Percentiles rank a stretch among this genome's conserved stretches.
Evolutionary conservation across 176 grass and related monocot genomes (phyloP).

Genomic region (Aechmea fasciata): DNA sequence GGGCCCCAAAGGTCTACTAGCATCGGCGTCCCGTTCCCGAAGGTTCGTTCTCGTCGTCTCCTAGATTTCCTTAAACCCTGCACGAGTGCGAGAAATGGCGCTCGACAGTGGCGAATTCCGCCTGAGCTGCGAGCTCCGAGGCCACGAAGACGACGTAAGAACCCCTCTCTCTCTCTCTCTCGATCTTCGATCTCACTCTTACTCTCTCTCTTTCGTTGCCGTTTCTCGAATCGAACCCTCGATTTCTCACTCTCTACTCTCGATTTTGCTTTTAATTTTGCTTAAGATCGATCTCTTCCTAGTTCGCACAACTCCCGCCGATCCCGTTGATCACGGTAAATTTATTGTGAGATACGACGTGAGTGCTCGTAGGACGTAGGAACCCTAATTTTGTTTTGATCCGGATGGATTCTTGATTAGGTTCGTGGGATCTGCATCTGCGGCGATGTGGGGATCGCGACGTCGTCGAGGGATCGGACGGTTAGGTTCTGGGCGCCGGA

Average conservation of each 20-base stretch:
- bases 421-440: slow-evolving; percentile 91
- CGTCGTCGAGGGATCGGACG: slow-evolving; percentile 72
- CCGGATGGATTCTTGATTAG: slow-evolving; percentile 19
- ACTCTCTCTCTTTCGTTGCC: slow-evolving; percentile 28
- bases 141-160: slow-evolving; percentile 86
- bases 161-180: background rate
- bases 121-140: slow-evolving; percentile 55
- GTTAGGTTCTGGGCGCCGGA: slow-evolving; percentile 58
- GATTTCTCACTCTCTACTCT: background rate
- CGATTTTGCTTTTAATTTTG: background rate
- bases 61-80: background rate
- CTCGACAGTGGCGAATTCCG: slow-evolving; percentile 38
- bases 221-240: slow-evolving; percentile 26
- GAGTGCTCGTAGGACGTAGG: background rate
- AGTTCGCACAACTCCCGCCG: too few relatives aligned
- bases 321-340: too few relatives aligned
- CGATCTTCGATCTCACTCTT: background rate
- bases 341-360: background rate
- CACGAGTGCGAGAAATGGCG: slow-evolving; percentile 4
- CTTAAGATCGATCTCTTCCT: too few relatives aligned
- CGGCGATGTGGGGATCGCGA: slow-evolving; percentile 68
- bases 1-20: too few relatives aligned
- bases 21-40: too few relatives aligned
- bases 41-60: slow-evolving; percentile 12
- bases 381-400: slow-evolving; percentile 3